Evolutionary conservation across 2,329 filamentous ascomycete genomes (phyloP).

Genomic region (Colletotrichum paranaense): DNA sequence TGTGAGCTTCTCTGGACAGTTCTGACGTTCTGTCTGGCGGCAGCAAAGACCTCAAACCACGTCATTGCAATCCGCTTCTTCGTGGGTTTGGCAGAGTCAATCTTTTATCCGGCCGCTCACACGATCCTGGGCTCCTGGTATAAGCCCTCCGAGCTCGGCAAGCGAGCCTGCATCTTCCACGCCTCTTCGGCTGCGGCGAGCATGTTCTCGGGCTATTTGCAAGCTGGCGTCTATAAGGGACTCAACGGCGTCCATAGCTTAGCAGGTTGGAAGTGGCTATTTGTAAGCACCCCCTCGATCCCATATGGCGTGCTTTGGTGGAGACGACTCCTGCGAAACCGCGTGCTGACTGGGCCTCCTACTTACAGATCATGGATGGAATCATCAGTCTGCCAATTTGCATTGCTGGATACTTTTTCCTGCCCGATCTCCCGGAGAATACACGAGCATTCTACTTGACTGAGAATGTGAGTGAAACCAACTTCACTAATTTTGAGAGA

Average conservation of each 20-base stretch:
- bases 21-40: slow-evolving; percentile 29
- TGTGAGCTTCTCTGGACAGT: slow-evolving; percentile 42
- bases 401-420: slow-evolving; percentile 50
- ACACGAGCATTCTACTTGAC: slow-evolving; percentile 44
- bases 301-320: slow-evolving; percentile 3
- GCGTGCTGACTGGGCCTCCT: background rate
- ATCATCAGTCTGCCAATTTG: slow-evolving; percentile 55
- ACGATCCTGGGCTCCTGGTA: slow-evolving; percentile 59
- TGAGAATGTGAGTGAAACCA: background rate
- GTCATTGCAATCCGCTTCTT: slow-evolving; percentile 57
- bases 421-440: slow-evolving; percentile 46
- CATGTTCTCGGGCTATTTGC: slow-evolving; percentile 68
- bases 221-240: slow-evolving; percentile 62
- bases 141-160: slow-evolving; percentile 52
- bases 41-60: slow-evolving; percentile 42
- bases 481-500: no score
- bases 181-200: slow-evolving; percentile 62
- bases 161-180: slow-evolving; percentile 60
- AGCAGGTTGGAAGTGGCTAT: slow-evolving; percentile 53
- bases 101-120: slow-evolving; percentile 41
- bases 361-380: slow-evolving; percentile 51
- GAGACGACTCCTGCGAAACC: background rate
- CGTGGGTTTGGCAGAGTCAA: slow-evolving; percentile 53
- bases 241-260: slow-evolving; percentile 59
- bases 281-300: slow-evolving; percentile 34